Percentiles rank a stretch among this genome's conserved stretches.
Evolutionary conservation across 1,284 basidiomycete species (phyloP).

Genomic region (Cystobasidium slooffiae): DNA sequence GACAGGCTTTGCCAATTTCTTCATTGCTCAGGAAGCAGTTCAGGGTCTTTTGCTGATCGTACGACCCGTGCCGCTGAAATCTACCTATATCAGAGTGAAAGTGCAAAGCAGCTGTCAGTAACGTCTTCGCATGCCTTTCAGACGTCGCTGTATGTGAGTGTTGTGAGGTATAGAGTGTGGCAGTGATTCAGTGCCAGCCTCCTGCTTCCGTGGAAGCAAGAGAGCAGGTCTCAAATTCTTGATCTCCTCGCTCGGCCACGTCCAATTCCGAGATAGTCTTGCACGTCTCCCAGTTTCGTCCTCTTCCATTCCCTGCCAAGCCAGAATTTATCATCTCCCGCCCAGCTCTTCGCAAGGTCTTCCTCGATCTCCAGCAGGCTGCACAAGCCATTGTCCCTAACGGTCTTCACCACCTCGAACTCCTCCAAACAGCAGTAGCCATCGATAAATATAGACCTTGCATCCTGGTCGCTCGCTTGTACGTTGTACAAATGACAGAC

Average conservation of each 20-base stretch:
- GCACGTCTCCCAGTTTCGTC: not conserved
- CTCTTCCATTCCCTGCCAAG: too few species aligned
- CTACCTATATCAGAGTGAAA: too few species aligned
- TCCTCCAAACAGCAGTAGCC: not conserved
- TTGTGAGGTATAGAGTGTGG: not conserved
- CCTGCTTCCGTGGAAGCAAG: not conserved
- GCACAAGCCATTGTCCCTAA: not conserved
- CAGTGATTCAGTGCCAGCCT: conserved; percentile 8
- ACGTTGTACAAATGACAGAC: conserved; percentile 6
- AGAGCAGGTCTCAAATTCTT: conserved; percentile 15
- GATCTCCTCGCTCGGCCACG: conserved; percentile 13
- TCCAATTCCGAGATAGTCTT: not conserved
- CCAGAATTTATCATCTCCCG: too few species aligned
- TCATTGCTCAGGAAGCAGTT: too few species aligned
- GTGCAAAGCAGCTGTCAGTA: too few species aligned
- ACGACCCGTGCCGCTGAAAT: too few species aligned
- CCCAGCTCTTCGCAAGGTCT: too few species aligned
- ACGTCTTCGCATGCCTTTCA: too few species aligned
- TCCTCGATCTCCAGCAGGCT: too few species aligned
- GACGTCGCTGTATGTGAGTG: too few species aligned
- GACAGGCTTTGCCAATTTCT: too few species aligned
- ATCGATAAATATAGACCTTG: conserved; percentile 14
- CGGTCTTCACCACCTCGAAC: not conserved
- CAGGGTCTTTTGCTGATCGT: too few species aligned
- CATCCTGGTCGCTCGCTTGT: conserved; percentile 23